phyloP scores from a whole-genome alignment of 2,329 filamentous ascomycete genomes.

The Claviceps sp. region DNA sequence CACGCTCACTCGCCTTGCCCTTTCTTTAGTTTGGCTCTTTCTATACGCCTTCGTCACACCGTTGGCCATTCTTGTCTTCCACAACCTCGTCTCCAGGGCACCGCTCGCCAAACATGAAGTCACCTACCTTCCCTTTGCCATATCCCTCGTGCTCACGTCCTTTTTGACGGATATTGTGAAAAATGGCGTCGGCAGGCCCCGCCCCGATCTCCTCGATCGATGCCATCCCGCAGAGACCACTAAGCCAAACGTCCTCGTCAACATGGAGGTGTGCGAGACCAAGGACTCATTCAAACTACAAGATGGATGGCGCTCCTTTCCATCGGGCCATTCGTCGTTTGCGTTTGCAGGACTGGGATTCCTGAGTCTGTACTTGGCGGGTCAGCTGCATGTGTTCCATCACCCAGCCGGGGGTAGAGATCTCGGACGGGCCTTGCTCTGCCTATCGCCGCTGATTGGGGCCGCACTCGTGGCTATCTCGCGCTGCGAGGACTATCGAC shows the following conservation, averaged over 20 bases:
- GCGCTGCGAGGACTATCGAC: constrained; percentile 55
- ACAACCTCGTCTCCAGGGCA: constrained; percentile 49
- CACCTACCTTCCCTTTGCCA: constrained; percentile 66
- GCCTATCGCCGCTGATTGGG: constrained; percentile 44
- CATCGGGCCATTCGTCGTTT: constrained; percentile 68
- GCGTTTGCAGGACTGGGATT: constrained; percentile 69
- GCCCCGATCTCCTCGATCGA: constrained; percentile 51
- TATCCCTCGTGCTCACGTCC: constrained; percentile 61
- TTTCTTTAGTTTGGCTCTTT: constrained; percentile 50
- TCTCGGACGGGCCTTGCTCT: constrained; percentile 42
- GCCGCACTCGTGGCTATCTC: constrained; percentile 57
- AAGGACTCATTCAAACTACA: constrained; percentile 55
- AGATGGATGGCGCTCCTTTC: constrained; percentile 76
- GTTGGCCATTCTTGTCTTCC: constrained; percentile 49
- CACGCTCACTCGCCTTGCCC: neutral
- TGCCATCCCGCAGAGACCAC: constrained; percentile 55
- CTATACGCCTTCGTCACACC: constrained; percentile 67
- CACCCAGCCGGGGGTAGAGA: constrained; percentile 32
- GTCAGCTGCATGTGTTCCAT: constrained; percentile 47
- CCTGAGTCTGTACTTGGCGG: constrained; percentile 54
- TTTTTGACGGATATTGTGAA: constrained; percentile 88
- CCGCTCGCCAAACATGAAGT: constrained; percentile 71
- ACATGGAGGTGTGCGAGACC: constrained; percentile 60
- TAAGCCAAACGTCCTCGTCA: constrained; percentile 39
- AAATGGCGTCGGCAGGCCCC: constrained; percentile 67